Evolutionary conservation across 768 basidiomycete species (phyloP).

Genomic region (Amanita exitialis): DNA sequence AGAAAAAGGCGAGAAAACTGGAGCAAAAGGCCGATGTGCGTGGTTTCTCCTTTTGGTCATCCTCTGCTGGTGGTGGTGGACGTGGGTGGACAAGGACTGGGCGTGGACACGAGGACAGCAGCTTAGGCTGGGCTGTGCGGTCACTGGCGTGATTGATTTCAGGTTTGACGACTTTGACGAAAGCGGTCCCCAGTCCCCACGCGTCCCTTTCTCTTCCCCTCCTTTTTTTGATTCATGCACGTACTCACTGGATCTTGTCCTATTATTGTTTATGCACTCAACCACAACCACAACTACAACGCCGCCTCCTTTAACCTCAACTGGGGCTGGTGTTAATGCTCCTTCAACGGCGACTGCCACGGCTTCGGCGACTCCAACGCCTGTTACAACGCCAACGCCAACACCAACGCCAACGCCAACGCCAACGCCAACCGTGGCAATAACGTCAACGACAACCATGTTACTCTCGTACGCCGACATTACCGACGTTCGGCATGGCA

Average conservation of each 20-base stretch:
- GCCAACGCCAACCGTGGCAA: too few species aligned
- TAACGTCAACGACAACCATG: conserved; percentile 4
- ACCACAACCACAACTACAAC: too few species aligned
- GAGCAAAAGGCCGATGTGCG: conserved; percentile 55
- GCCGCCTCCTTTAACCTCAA: too few species aligned
- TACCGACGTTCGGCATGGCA: not conserved
- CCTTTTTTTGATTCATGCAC: conserved; percentile 6
- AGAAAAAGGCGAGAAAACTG: conserved; percentile 54
- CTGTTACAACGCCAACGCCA: too few species aligned
- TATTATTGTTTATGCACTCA: too few species aligned
- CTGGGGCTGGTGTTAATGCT: too few species aligned
- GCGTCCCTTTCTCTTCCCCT: conserved; percentile 4
- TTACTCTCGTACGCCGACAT: conserved; percentile 1
- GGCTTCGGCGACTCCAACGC: not conserved
- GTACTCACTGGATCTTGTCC: not conserved
- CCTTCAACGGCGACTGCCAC: not conserved
- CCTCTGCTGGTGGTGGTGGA: conserved; percentile 1
- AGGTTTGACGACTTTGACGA: not conserved
- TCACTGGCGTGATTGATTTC: not conserved
- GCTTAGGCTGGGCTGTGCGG: not conserved
- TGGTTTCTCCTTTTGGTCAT: conserved; percentile 13
- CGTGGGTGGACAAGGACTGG: not conserved
- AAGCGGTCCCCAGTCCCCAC: conserved; percentile 2
- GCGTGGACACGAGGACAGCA: too few species aligned
- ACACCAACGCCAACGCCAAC: not conserved